These are phyloP conservation scores for Neonectria punicea DNA, from an alignment of 2,329 filamentous ascomycete species.

Conservation along the genomic window DNA sequence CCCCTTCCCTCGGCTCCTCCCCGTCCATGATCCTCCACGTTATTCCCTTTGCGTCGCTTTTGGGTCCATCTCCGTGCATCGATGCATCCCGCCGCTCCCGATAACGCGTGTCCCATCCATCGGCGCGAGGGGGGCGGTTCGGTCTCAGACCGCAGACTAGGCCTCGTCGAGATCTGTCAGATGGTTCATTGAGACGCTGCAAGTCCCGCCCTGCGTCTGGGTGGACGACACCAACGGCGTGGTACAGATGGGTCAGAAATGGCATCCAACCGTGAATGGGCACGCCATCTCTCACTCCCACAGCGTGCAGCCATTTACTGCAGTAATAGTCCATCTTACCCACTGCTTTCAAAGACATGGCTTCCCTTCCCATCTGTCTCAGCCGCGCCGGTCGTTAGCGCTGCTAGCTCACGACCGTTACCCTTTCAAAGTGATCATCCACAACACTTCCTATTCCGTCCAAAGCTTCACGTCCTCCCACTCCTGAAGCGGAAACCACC, in stretches of 20 bases:
- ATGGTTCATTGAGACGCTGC: not conserved
- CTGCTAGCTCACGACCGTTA: not conserved
- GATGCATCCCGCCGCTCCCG: not conserved
- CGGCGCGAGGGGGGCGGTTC: not conserved
- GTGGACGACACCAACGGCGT: not conserved
- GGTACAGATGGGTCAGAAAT: not conserved
- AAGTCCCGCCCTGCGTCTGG: not conserved
- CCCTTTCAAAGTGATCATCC: constrained; percentile 14
- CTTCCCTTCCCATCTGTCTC: constrained; percentile 11
- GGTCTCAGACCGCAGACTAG: not conserved
- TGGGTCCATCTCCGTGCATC: not conserved
- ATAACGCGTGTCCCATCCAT: not conserved
- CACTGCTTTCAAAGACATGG: constrained; percentile 6
- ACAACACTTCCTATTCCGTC: constrained; percentile 14
- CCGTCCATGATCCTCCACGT: not conserved
- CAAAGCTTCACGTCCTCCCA: constrained; percentile 8
- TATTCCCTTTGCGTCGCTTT: not conserved
- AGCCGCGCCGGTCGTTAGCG: not conserved
- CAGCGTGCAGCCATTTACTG: not conserved
- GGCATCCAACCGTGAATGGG: not conserved
- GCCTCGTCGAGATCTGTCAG: constrained; percentile 3
- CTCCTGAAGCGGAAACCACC: constrained; percentile 2
- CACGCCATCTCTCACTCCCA: constrained; percentile 3
- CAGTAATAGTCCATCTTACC: not conserved
- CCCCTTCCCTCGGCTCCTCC: not conserved